A percentile compares a stretch with the other conserved stretches of the same genome.
phyloP scores from a whole-genome alignment of 163 green algal genomes.

The Prototheca cutis region DNA sequence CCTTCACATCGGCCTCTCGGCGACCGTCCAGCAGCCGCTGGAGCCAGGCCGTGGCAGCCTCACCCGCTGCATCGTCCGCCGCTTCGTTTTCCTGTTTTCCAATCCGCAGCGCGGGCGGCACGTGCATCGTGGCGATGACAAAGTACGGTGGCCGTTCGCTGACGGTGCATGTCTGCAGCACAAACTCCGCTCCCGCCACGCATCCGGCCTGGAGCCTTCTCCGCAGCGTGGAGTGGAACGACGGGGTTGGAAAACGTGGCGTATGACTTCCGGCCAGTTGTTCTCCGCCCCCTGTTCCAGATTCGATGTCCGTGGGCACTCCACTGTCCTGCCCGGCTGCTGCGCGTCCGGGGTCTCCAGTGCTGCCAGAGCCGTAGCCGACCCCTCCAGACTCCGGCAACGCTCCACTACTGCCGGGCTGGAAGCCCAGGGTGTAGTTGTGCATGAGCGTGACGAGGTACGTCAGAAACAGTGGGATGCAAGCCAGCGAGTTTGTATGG shows the following conservation, averaged over 20 bases:
- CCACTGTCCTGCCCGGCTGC: too few species aligned
- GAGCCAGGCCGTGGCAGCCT: background rate
- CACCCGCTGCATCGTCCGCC: constrained; percentile 4
- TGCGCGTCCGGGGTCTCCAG: too few species aligned
- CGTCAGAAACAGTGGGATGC: constrained; percentile 51
- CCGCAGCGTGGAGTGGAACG: too few species aligned
- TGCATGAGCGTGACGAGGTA: constrained; percentile 62
- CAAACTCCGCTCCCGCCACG: constrained; percentile 26
- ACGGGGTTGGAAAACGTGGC: too few species aligned
- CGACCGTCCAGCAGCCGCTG: constrained; percentile 6
- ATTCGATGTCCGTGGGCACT: too few species aligned
- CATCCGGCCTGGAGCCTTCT: too few species aligned
- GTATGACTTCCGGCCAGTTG: too few species aligned
- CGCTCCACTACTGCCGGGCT: too few species aligned
- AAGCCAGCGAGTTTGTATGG: constrained; percentile 28
- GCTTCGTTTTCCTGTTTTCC: background rate
- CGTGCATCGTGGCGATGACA: constrained; percentile 8
- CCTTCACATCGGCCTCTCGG: constrained; percentile 1
- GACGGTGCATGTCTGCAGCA: constrained; percentile 14
- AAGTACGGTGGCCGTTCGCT: constrained; percentile 31
- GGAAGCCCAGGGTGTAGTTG: constrained; percentile 40
- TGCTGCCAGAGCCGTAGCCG: too few species aligned
- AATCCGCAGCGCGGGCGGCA: background rate
- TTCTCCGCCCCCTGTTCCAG: too few species aligned
- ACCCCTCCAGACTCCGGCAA: too few species aligned